These are phyloP conservation scores for Crassisporium funariophilum DNA, from an alignment of 768 basidiomycete genomes.

Conservation along the genomic window DNA sequence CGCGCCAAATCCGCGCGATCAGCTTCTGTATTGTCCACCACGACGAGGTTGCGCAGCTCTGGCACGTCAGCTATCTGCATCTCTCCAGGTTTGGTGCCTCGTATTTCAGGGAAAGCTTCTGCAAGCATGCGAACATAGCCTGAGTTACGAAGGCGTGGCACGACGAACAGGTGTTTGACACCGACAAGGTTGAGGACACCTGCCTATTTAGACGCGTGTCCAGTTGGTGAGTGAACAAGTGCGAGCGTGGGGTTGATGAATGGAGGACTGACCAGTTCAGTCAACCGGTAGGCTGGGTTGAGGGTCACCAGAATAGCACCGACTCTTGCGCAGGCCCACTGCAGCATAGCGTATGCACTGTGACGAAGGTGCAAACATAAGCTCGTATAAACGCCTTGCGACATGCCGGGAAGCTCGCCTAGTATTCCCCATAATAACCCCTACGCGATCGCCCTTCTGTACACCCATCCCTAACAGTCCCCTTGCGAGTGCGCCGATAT, in stretches of 20 bases:
- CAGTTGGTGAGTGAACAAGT: constrained; percentile 3
- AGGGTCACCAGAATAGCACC: constrained; percentile 84
- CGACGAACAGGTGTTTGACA: constrained; percentile 70
- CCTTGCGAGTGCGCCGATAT: constrained; percentile 67
- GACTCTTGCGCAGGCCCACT: constrained; percentile 85
- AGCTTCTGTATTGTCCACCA: constrained; percentile 62
- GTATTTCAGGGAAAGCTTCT: constrained; percentile 58
- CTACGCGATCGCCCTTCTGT: constrained; percentile 74
- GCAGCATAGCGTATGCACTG: constrained; percentile 78
- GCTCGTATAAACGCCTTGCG: background rate
- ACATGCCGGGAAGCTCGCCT: constrained; percentile 50
- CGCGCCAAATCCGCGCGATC: constrained; percentile 38
- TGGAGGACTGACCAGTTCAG: constrained; percentile 63
- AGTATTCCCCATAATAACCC: constrained; percentile 82
- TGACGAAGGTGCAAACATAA: background rate
- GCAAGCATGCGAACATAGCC: constrained; percentile 63
- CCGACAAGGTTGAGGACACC: constrained; percentile 62
- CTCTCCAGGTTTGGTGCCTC: constrained; percentile 48
- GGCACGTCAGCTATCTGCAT: constrained; percentile 65
- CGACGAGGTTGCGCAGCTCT: constrained; percentile 59
- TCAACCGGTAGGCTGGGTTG: constrained; percentile 76
- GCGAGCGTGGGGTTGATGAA: background rate
- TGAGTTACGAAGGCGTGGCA: constrained; percentile 68
- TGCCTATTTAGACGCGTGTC: constrained; percentile 54
- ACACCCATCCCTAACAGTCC: constrained; percentile 74